phyloP scores from a whole-genome alignment of 768 basidiomycete genomes.

The Calocybe cyanea region DNA sequence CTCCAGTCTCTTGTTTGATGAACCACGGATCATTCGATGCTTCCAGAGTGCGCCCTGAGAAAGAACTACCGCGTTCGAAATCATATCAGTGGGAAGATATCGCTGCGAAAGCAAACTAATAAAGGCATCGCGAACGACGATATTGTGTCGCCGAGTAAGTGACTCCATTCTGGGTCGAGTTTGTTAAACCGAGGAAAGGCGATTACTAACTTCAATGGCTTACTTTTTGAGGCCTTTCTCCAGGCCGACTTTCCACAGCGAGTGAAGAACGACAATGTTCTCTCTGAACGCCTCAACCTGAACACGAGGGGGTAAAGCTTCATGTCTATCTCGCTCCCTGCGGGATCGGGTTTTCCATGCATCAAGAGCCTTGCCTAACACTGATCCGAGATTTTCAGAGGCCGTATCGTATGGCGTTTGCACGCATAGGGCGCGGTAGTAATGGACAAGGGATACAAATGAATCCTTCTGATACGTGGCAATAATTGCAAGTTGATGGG shows the following conservation, averaged over 20 bases:
- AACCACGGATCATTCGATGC: conserved; percentile 63
- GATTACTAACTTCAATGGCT: conserved; percentile 21
- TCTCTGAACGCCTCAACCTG: conserved; percentile 68
- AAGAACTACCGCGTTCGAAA: conserved; percentile 69
- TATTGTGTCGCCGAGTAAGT: conserved; percentile 41
- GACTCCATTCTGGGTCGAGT: conserved; percentile 44
- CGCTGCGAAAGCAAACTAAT: conserved; percentile 60
- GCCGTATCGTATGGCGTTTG: conserved; percentile 84
- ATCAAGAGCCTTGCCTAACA: conserved; percentile 66
- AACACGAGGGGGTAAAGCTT: conserved; percentile 42
- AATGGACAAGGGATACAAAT: conserved; percentile 79
- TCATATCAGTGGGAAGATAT: conserved; percentile 68
- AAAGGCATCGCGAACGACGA: conserved; percentile 54
- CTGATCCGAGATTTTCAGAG: conserved; percentile 75
- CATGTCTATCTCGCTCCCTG: conserved; percentile 31
- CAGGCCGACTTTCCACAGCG: conserved; percentile 57
- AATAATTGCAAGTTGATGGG: conserved; percentile 93
- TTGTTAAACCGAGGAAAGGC: conserved; percentile 7
- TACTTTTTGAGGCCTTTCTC: conserved; percentile 61
- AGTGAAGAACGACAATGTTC: conserved; percentile 73
- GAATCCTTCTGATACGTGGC: conserved; percentile 79
- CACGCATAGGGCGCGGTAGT: conserved; percentile 90
- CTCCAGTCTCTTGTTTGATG: conserved; percentile 20
- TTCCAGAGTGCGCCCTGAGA: conserved; percentile 84
- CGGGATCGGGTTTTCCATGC: conserved; percentile 44